A percentile compares a stretch with the other conserved stretches of the same genome.
phyloP scores from a whole-genome alignment of 148 eudicot species.

The Talinum fruticosum region DNA sequence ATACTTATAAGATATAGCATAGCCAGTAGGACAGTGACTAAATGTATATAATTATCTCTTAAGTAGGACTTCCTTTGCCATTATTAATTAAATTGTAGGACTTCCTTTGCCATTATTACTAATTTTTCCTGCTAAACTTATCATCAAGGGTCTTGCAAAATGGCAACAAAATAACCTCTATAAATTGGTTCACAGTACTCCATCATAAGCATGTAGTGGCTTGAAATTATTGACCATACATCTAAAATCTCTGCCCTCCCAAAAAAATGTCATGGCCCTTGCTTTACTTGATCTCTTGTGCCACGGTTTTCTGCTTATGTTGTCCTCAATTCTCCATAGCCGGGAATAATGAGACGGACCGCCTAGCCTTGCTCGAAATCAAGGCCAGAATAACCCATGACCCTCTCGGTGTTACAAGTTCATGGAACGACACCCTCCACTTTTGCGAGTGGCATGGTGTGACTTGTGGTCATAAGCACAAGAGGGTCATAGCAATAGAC shows the following conservation, averaged over 20 bases:
- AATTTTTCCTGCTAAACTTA: too few species aligned
- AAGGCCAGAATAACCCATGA: constrained; percentile 19
- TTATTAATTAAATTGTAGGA: too few species aligned
- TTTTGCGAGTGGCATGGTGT: constrained; percentile 23
- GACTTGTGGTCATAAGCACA: constrained; percentile 6
- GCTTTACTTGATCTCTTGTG: neutral
- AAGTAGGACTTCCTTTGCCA: neutral
- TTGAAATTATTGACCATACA: neutral
- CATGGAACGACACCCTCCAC: constrained; percentile 22
- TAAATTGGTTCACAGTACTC: neutral
- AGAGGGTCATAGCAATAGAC: neutral
- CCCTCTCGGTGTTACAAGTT: constrained; percentile 13
- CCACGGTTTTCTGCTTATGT: neutral
- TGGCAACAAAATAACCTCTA: neutral
- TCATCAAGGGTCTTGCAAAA: too few species aligned
- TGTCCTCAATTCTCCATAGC: neutral
- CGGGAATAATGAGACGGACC: constrained; percentile 8
- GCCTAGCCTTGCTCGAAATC: constrained; percentile 4
- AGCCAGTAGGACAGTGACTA: neutral
- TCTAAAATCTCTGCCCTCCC: neutral
- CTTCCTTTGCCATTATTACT: too few species aligned
- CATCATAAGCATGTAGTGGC: neutral
- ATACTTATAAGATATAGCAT: too few species aligned
- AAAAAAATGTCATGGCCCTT: neutral
- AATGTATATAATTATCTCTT: neutral